Base-by-base conservation (phyloP, 805 yeast genomes). In the Maudiozyma bulderi region DNA sequence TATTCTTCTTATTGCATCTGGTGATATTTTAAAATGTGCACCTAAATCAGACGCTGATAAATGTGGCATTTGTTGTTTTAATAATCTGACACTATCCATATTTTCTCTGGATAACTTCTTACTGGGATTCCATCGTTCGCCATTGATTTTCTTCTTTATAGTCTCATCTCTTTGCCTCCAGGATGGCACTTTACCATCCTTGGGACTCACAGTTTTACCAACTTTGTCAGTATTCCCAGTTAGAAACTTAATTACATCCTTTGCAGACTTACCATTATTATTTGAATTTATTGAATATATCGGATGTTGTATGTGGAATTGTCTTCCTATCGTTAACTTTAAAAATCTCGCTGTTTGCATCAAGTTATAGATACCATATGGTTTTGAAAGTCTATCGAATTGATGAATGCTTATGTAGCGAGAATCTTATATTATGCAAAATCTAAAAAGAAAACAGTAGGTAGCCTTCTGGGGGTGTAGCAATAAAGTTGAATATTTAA, bases 1-100 rank as follows among this genome's bases (percentile, higher is more conserved):
- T 15, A 90, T 87, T 53, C 95, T 75, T 50, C 95, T 71, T 2
- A 89, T 76, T 0, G 90, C 86, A 55, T 89, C 95, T 0, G 95
- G 91, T 0, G 93, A 84, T 5, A 87, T 74, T 45, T 75, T 70
- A 65, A 84, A 89, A 59, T 75, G 75, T 33, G 75, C 70, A 0
- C 88, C 83, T 6, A 90, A 62, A 41, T 79, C 82, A 3, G 69
- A 68, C 2, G 82, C 74, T 4, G 75, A 77, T 47, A 85, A 54
- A n/a, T 76, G 72, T 0, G 96, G 96, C 52, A 70, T 58, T 31
- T 74, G 69, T 11, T 65, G 65, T 56, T 80, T 84, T 44, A 88
- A 57, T 5, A 70, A 61, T 48, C 85, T 68, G 4, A 90, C 73
- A 48, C 79, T 80, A 15, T 76, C 78, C 75, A 88, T 86, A 8